Conservation (phyloP, 441 rosid species). For the Syzygium malaccense region DNA sequence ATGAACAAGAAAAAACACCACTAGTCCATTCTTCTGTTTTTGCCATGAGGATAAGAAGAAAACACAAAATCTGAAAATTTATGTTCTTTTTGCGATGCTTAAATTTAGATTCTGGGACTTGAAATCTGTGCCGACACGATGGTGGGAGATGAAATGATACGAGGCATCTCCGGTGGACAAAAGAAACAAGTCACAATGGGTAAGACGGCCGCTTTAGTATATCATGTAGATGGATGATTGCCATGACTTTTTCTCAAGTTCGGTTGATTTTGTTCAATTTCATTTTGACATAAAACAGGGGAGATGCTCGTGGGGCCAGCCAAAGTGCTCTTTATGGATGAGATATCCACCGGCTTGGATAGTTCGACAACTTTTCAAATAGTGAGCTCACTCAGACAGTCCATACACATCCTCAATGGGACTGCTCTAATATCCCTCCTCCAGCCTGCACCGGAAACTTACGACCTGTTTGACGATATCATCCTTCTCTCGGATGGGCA, state of each 20-base stretch:
- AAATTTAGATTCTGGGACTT: constrained; percentile 33
- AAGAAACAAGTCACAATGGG: constrained; percentile 58
- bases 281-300: background rate
- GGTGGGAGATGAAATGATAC: constrained; percentile 38
- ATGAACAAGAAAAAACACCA: background rate
- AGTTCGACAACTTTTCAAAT: constrained; percentile 3
- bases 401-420: background rate
- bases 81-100: background rate
- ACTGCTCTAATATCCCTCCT: constrained; percentile 4
- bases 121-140: constrained; percentile 45
- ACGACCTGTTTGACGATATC: constrained; percentile 1
- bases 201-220: background rate
- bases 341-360: constrained; percentile 1
- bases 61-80: background rate
- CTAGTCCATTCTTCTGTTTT: background rate
- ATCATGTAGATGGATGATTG: background rate
- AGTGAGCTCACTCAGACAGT: background rate
- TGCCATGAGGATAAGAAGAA: background rate
- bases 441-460: background rate
- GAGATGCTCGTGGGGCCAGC: constrained; percentile 4
- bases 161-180: constrained; percentile 63
- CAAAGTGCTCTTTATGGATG: background rate
- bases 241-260: background rate
- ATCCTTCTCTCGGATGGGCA: constrained; percentile 3
- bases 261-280: background rate